phyloP scores from a whole-genome alignment of 768 basidiomycete species.

The Rubroboletus pulcherrimus region DNA sequence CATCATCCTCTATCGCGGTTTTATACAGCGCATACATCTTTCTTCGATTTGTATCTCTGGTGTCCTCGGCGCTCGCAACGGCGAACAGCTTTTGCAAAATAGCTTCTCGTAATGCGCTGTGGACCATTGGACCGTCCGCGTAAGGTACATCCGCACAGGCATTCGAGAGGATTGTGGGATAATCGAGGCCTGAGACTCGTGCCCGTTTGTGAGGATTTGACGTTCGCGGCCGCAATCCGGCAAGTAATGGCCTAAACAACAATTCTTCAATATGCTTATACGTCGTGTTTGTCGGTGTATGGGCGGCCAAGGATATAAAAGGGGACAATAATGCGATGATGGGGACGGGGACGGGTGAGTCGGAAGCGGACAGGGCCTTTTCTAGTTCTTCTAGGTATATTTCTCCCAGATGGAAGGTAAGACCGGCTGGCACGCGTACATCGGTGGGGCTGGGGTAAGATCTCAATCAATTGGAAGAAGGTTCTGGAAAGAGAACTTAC shows the following conservation, averaged over 20 bases:
- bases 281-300: slow-evolving; percentile 57
- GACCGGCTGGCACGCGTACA: slow-evolving; percentile 66
- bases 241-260: slow-evolving; percentile 66
- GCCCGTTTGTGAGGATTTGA: slow-evolving; percentile 47
- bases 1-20: slow-evolving; percentile 48
- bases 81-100: slow-evolving; percentile 67
- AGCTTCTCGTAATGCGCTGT: slow-evolving; percentile 43
- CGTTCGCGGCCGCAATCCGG: slow-evolving; percentile 41
- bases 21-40: slow-evolving; percentile 84
- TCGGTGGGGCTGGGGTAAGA: slow-evolving; percentile 55
- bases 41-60: slow-evolving; percentile 73
- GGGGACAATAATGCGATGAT: slow-evolving; percentile 58
- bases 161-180: slow-evolving; percentile 46
- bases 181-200: slow-evolving; percentile 32
- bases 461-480: slow-evolving; percentile 3
- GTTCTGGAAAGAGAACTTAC: slow-evolving; percentile 39
- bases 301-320: slow-evolving; percentile 69
- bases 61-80: slow-evolving; percentile 67
- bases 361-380: slow-evolving; percentile 43
- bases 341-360: slow-evolving; percentile 40
- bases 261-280: slow-evolving; percentile 71
- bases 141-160: slow-evolving; percentile 45
- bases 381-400: slow-evolving; percentile 89
- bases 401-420: slow-evolving; percentile 85
- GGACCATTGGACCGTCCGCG: slow-evolving; percentile 36